Percentiles rank a stretch among this genome's conserved stretches.
phyloP scores from a whole-genome alignment of 306 rosid species.

The Trifolium repens region DNA sequence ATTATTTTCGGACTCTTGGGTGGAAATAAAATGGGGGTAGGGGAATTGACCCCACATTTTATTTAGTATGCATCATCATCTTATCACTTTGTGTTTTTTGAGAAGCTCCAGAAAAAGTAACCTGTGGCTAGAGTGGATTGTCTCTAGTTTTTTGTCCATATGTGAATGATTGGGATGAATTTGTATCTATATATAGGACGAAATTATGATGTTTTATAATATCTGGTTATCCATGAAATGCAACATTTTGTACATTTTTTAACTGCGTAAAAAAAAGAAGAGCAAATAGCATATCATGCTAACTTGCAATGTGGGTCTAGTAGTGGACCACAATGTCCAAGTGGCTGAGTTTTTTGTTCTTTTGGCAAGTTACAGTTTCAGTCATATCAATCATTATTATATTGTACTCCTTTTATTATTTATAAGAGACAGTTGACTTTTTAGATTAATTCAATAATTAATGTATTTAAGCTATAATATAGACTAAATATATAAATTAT shows the following conservation, averaged over 20 bases:
- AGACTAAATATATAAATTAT: too few relatives aligned
- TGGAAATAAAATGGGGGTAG: constrained; percentile 7
- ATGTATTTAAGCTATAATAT: too few relatives aligned
- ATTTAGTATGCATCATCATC: constrained; percentile 12
- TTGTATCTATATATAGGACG: constrained; percentile 18
- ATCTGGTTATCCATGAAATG: constrained; percentile 37
- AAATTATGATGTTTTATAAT: constrained; percentile 38
- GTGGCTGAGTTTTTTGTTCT: constrained; percentile 39
- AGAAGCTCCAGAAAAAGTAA: constrained; percentile 1
- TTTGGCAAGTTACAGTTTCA: constrained; percentile 18
- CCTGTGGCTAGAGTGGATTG: neutral
- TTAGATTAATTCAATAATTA: too few relatives aligned
- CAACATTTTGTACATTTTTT: constrained; percentile 24
- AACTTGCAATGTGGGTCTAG: too few relatives aligned
- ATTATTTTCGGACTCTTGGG: neutral
- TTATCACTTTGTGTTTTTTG: constrained; percentile 12
- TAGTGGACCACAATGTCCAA: neutral
- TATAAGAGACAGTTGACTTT: too few relatives aligned
- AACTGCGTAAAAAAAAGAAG: neutral
- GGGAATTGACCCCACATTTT: constrained; percentile 12
- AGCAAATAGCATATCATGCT: neutral
- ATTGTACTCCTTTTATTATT: too few relatives aligned
- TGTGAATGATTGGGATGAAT: constrained; percentile 39
- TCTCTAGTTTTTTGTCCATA: constrained; percentile 30
- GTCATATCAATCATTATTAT: constrained; percentile 3